Percentiles rank a stretch among this genome's conserved stretches.
These are phyloP conservation scores for Bacidia rubella DNA, from an alignment of 495 filamentous ascomycete species.

Conservation along the genomic window DNA sequence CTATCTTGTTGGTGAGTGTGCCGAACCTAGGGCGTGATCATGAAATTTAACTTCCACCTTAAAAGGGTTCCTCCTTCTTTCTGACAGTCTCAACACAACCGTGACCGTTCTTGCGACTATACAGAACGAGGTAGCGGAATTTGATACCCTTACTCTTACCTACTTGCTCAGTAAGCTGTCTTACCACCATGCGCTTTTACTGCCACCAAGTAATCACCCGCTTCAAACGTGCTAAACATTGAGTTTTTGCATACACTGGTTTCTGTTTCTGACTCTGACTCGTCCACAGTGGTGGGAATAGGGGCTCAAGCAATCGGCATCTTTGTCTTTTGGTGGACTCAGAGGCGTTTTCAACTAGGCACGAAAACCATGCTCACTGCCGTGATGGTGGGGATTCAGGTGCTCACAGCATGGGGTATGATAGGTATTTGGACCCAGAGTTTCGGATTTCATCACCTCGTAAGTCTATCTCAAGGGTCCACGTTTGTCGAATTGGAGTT, in stretches of 20 bases:
- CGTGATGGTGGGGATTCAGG: slow-evolving; percentile 40
- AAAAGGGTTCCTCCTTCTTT: slow-evolving; percentile 53
- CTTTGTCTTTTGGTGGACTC: slow-evolving; percentile 44
- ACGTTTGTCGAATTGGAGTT: too few species aligned
- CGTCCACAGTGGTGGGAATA: slow-evolving; percentile 50
- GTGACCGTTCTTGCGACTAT: slow-evolving; percentile 52
- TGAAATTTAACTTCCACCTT: too few species aligned
- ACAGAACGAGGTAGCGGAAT: slow-evolving; percentile 47
- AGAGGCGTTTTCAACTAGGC: slow-evolving; percentile 36
- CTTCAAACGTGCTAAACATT: too few species aligned
- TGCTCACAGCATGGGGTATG: slow-evolving; percentile 54
- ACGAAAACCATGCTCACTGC: slow-evolving; percentile 48
- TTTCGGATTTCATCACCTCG: slow-evolving; percentile 49
- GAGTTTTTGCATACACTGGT: too few species aligned
- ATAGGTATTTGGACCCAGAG: slow-evolving; percentile 49
- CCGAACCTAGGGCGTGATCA: too few species aligned
- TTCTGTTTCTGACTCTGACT: too few species aligned
- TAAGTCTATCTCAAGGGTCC: too few species aligned
- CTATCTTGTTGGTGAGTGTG: slow-evolving; percentile 40
- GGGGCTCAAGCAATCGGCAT: slow-evolving; percentile 49
- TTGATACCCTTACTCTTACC: slow-evolving; percentile 46
- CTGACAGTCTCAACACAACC: slow-evolving; percentile 51
- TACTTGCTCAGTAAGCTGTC: too few species aligned
- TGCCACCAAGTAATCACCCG: too few species aligned
- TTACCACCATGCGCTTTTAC: too few species aligned